Percentiles rank a stretch among this genome's conserved stretches.
Conservation (phyloP, 2,329 filamentous ascomycete species). For the Ophiostoma ulmi region DNA sequence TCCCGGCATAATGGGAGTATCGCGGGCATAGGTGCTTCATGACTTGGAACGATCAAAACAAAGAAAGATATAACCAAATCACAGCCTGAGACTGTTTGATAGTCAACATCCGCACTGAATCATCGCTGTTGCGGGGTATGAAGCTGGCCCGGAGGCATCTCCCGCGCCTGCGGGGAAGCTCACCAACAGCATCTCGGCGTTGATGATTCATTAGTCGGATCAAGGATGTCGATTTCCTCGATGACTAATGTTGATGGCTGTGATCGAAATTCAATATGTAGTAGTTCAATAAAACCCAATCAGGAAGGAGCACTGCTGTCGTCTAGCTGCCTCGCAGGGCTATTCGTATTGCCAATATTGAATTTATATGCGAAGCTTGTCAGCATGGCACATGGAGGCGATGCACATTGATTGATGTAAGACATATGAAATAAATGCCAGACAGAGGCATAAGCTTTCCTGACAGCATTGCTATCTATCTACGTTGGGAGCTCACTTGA, state of each 20-base stretch:
- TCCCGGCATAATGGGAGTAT: neutral
- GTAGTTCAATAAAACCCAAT: neutral
- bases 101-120: neutral
- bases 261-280: neutral
- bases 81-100: neutral
- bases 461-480: too few relatives aligned
- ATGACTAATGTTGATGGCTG: neutral
- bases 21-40: neutral
- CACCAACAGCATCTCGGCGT: neutral
- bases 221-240: neutral
- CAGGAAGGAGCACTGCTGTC: neutral
- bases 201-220: constrained; percentile 7
- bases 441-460: too few relatives aligned
- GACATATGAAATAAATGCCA: too few relatives aligned
- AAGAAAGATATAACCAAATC: neutral
- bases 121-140: constrained; percentile 5
- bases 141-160: neutral
- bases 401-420: neutral
- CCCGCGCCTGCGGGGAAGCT: neutral
- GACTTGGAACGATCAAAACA: neutral
- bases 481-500: too few relatives aligned
- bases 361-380: neutral
- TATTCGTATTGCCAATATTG: neutral
- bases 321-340: neutral
- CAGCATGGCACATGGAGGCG: neutral